Evolutionary conservation across 2,329 filamentous ascomycete species (phyloP).

Genomic region (Diplodia intermedia): DNA sequence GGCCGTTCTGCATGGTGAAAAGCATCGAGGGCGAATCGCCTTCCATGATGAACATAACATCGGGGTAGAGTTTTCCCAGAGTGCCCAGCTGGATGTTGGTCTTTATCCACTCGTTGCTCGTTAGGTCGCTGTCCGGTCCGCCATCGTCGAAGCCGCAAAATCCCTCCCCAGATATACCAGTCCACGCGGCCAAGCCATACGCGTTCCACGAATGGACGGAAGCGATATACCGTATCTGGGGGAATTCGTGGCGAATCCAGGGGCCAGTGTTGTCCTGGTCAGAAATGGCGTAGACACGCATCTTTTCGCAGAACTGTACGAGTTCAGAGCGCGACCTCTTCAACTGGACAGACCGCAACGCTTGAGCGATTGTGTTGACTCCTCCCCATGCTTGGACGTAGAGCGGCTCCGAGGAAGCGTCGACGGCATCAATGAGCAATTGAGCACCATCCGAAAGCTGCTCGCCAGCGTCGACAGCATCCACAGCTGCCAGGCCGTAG

Average conservation of each 20-base stretch:
- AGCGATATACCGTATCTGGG: conserved; percentile 63
- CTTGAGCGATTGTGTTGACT: conserved; percentile 60
- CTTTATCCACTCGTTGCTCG: conserved; percentile 60
- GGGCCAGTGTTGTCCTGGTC: conserved; percentile 65
- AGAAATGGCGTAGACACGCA: conserved; percentile 57
- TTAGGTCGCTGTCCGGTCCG: conserved; percentile 57
- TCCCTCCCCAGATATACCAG: conserved; percentile 60
- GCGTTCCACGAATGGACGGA: conserved; percentile 64
- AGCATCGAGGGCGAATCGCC: conserved; percentile 62
- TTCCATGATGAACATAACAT: conserved; percentile 61
- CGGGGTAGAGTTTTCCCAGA: conserved; percentile 52
- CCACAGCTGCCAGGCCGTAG: conserved; percentile 49
- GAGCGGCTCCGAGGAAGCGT: conserved; percentile 52
- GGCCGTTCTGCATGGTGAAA: conserved; percentile 58
- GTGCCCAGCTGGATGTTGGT: conserved; percentile 61
- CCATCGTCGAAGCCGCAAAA: conserved; percentile 57
- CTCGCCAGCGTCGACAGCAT: conserved; percentile 40
- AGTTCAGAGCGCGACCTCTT: conserved; percentile 42
- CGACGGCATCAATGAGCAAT: conserved; percentile 54
- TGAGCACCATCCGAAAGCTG: conserved; percentile 54
- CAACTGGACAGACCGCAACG: conserved; percentile 51
- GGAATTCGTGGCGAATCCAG: conserved; percentile 63
- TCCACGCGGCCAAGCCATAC: conserved; percentile 63
- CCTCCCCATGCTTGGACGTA: conserved; percentile 64
- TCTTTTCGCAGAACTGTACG: conserved; percentile 46